Evolutionary conservation across 2,329 filamentous ascomycete genomes (phyloP).

Genomic region (Amauroascus niger): DNA sequence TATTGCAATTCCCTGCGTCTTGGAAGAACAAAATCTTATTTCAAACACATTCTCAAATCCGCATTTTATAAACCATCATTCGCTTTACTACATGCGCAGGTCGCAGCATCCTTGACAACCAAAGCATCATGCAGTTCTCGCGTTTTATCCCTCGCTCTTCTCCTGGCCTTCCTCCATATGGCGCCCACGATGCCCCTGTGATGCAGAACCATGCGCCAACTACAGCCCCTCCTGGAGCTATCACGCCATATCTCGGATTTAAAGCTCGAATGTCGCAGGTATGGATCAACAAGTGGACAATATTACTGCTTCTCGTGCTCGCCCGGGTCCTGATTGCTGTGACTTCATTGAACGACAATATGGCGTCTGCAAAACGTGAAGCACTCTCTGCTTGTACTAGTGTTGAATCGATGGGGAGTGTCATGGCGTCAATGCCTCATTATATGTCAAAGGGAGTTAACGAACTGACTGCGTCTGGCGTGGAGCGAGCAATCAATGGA

Average conservation of each 20-base stretch:
- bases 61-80: background rate
- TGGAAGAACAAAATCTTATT: background rate
- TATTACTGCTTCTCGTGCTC: slow-evolving; percentile 77
- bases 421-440: slow-evolving; percentile 97
- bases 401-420: slow-evolving; percentile 85
- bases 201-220: slow-evolving; percentile 42
- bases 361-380: slow-evolving; percentile 65
- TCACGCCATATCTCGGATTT: slow-evolving; percentile 87
- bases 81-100: slow-evolving; percentile 8
- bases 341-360: slow-evolving; percentile 59
- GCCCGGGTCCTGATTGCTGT: slow-evolving; percentile 70
- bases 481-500: slow-evolving; percentile 69
- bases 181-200: slow-evolving; percentile 29
- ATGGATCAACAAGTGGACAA: slow-evolving; percentile 96
- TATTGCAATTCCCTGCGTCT: background rate
- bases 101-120: slow-evolving; percentile 1
- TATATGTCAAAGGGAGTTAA: slow-evolving; percentile 88
- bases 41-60: background rate
- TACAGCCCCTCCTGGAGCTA: slow-evolving; percentile 53
- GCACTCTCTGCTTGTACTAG: slow-evolving; percentile 82
- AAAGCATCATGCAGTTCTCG: slow-evolving; percentile 27
- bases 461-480: slow-evolving; percentile 65
- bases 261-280: slow-evolving; percentile 83
- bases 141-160: slow-evolving; percentile 19
- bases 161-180: slow-evolving; percentile 31